phyloP scores from a whole-genome alignment of 2,329 filamentous ascomycete genomes.

The Orbilia javanica region DNA sequence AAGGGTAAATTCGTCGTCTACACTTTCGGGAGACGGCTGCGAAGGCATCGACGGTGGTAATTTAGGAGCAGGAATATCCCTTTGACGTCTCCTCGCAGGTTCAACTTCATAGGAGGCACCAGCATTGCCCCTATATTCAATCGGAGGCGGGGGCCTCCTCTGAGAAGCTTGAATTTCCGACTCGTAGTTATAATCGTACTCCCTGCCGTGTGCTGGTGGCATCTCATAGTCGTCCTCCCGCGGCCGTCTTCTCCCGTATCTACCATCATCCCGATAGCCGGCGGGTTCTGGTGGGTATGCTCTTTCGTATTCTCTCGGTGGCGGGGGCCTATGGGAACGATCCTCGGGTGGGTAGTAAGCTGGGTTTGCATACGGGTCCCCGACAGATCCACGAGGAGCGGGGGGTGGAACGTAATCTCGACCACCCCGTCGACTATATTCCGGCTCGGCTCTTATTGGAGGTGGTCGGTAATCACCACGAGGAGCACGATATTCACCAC shows the following conservation, averaged over 20 bases:
- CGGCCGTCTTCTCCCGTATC: conserved; percentile 22
- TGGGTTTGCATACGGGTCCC: conserved; percentile 44
- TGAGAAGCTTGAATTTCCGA: conserved; percentile 29
- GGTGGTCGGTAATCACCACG: conserved; percentile 4
- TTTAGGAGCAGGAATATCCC: conserved; percentile 19
- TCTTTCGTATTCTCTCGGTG: conserved; percentile 31
- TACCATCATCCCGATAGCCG: conserved; percentile 35
- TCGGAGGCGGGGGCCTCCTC: conserved; percentile 31
- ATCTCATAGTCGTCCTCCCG: conserved; percentile 43
- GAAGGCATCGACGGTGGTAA: conserved; percentile 20
- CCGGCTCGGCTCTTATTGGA: conserved; percentile 25
- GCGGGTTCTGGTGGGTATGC: conserved; percentile 35
- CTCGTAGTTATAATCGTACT: conserved; percentile 31
- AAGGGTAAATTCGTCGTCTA: conserved; percentile 37
- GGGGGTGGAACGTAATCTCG: conserved; percentile 34
- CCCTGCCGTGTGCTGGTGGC: conserved; percentile 1
- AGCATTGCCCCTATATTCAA: conserved; percentile 24
- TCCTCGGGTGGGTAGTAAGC: conserved; percentile 40
- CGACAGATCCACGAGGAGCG: conserved; percentile 27
- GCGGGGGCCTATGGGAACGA: conserved; percentile 18
- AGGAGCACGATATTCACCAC: conserved; percentile 35
- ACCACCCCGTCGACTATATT: conserved; percentile 22
- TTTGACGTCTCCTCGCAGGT: conserved; percentile 2
- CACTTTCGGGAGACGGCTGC: conserved; percentile 14
- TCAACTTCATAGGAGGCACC: conserved; percentile 9